Evolutionary conservation across 805 yeast species (phyloP).

Genomic region (Clavispora carvajalis): DNA sequence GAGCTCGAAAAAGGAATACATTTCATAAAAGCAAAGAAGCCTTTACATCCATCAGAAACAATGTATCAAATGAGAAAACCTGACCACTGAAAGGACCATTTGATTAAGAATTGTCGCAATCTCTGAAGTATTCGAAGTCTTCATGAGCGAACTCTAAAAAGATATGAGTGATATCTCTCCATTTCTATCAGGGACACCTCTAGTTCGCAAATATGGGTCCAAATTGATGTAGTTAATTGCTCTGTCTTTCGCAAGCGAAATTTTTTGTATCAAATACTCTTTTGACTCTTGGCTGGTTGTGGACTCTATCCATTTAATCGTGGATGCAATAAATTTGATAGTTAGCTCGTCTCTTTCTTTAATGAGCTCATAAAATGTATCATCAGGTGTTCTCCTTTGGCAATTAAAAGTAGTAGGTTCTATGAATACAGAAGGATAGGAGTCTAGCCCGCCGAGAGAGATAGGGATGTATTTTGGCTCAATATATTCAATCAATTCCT

Average conservation of each 20-base stretch:
- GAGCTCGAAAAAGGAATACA: too few relatives aligned
- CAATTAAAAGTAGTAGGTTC: conserved; percentile 6
- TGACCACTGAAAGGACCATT: too few relatives aligned
- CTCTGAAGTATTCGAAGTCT: too few relatives aligned
- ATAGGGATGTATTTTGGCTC: conserved; percentile 7
- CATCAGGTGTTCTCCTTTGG: conserved; percentile 8
- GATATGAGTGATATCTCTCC: conserved; percentile 5
- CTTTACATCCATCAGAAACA: too few relatives aligned
- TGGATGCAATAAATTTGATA: conserved; percentile 8
- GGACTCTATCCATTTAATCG: conserved; percentile 12
- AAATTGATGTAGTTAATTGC: conserved; percentile 8
- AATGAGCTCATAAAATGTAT: conserved; percentile 3
- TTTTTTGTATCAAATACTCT: conserved; percentile 4
- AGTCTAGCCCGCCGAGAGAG: conserved; percentile 10
- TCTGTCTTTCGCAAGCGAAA: conserved; percentile 3
- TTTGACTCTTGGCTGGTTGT: conserved; percentile 4
- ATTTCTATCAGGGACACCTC: conserved; percentile 9
- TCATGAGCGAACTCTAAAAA: too few relatives aligned
- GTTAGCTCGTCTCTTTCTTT: conserved; percentile 10
- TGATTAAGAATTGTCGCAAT: too few relatives aligned
- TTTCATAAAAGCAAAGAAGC: too few relatives aligned
- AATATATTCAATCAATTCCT: conserved; percentile 5
- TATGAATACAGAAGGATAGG: conserved; percentile 4
- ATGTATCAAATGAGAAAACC: too few relatives aligned
- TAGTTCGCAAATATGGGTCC: conserved; percentile 10